Evolutionary conservation across 164 flowering plant species (phyloP), one percentile per base, ranked within the genome.

Genomic region (Buxus sempervirens): DNA sequence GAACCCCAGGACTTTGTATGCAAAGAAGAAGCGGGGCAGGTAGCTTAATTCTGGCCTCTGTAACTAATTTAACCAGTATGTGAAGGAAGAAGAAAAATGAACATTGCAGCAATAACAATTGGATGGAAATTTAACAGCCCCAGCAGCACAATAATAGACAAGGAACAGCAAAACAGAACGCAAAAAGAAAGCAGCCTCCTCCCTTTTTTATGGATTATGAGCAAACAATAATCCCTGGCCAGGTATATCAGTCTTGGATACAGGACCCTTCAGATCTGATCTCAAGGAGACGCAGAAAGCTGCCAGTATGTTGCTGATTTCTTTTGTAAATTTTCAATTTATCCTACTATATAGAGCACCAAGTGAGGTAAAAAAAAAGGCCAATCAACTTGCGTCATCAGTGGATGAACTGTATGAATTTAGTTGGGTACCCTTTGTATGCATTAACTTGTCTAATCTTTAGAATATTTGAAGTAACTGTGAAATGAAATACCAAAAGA

Each of bases 201-300:
- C 75, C 15, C 3, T 16, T 59, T 68, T 9, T 63, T 23, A 76
- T 90, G 85, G 97, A 91, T 79, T 72, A 78, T 68, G 88, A 95
- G 27, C 92, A 85, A 67, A 91, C 84, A 56, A 82, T 92, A 58
- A 83, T 92, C 42, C 82, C 96, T 19, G 89, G 88, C 23, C 82
- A 78, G 6, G 25, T 80, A 32, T 92, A 82, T 81, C 96, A 88
- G 76, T 74, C 86, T 19, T 92, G 99, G 99, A 92, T 95, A 63
- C 82, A 85, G 70, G 60, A 82, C 66, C 9, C 93, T 54, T 81
- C 94, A 32, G 87, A 89, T 65, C 80, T 90, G 58, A 76, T 80
- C 60, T 62, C 81, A 21, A 81, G 79, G 70, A 79, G 82, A 79
- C 82, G 84, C 73, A 83, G 82, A 72, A 82, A 83, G 70, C 81